Evolutionary conservation across 306 rosid species (phyloP), one percentile per base, ranked within the genome.

Genomic region (Sesbania bispinosa): DNA sequence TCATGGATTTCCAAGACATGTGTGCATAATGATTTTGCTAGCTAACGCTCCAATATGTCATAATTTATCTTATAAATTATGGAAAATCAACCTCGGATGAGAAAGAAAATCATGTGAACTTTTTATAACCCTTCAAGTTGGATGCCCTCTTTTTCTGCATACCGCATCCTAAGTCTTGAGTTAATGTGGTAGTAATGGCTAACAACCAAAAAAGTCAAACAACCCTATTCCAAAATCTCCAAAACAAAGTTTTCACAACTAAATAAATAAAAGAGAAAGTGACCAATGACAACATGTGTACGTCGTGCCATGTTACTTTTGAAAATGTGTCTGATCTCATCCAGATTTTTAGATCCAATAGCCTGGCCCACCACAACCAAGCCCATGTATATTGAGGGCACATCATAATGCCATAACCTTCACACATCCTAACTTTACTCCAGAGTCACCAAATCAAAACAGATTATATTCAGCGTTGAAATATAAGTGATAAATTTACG

Each of bases 311-410:
- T 74, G 66, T 68, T 68, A 60, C 83, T 66, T 79, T 77, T 39
- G 52, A 53, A 67, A 59, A 39, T 75, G 45, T 73, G 45, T 63
- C 73, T 52, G 62, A 51, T 61, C 73, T 42, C 77, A 51, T 77
- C 72, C 77, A 62, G 71, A 78, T 73, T 61, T 73, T 47, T 50
- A 18, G 76, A 61, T 59, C 74, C 62, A 75, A 68, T 43, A 10
- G 62, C 15, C 9, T 67, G 86, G 75, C 77, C 86, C 83, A 77
- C 80, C 52, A 27, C n/a, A n/a, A n/a, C n/a, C n/a, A n/a, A n/a
- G n/a, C n/a, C n/a, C n/a, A n/a, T n/a, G n/a, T n/a, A n/a, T n/a
- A n/a, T n/a, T n/a, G n/a, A n/a, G n/a, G n/a, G n/a, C n/a, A n/a
- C n/a, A n/a, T n/a, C n/a, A n/a, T n/a, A n/a, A n/a, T n/a, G n/a